These are phyloP conservation scores for Aspergillus neoniger DNA, from an alignment of 2,329 filamentous ascomycete genomes.

Conservation along the genomic window DNA sequence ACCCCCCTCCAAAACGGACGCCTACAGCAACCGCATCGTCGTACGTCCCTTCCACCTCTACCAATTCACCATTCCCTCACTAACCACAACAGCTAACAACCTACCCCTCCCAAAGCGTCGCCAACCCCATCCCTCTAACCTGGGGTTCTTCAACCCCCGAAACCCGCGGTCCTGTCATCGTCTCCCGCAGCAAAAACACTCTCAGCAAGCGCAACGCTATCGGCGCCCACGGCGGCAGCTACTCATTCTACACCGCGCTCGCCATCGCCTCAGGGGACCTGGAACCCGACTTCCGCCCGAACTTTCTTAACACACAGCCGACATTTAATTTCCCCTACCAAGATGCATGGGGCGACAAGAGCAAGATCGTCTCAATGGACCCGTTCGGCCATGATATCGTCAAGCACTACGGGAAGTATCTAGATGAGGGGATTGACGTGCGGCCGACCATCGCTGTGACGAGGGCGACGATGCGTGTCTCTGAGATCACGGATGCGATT, in stretches of 20 bases:
- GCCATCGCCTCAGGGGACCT: conserved; percentile 91
- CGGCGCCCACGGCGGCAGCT: conserved; percentile 81
- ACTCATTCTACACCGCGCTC: conserved; percentile 92
- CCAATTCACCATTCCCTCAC: neutral
- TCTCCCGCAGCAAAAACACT: conserved; percentile 52
- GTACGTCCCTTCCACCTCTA: conserved; percentile 21
- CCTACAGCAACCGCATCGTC: conserved; percentile 39
- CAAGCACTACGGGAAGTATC: conserved; percentile 73
- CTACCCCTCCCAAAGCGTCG: conserved; percentile 90
- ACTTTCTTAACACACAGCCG: conserved; percentile 85
- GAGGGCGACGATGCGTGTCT: conserved; percentile 93
- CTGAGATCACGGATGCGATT: conserved; percentile 89
- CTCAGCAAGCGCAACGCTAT: conserved; percentile 53
- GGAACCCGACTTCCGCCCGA: conserved; percentile 74
- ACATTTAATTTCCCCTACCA: conserved; percentile 85
- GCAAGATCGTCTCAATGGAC: conserved; percentile 99
- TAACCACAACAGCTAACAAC: conserved; percentile 59
- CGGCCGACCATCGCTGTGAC: conserved; percentile 90
- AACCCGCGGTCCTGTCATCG: conserved; percentile 82
- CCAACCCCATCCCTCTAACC: conserved; percentile 83
- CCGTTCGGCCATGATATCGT: conserved; percentile 87
- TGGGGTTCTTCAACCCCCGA: conserved; percentile 80
- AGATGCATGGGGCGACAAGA: conserved; percentile 81
- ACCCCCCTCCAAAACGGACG: neutral
- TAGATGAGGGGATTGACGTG: conserved; percentile 72